These are phyloP conservation scores for Leucoagaricus sp. DNA, from an alignment of 1,284 basidiomycete genomes.

Conservation along the genomic window DNA sequence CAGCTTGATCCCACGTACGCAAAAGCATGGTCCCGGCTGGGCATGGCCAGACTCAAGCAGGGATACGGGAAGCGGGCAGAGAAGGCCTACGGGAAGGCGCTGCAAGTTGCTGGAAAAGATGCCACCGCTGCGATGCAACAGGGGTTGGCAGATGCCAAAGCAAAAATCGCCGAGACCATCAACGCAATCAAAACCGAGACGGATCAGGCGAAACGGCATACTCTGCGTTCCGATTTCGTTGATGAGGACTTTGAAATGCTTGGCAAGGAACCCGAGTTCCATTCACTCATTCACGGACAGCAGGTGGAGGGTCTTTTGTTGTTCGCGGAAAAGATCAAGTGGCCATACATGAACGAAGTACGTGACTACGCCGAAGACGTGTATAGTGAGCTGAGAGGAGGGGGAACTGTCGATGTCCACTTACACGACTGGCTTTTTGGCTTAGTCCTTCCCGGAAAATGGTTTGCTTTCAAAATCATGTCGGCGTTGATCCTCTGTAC, in stretches of 20 bases:
- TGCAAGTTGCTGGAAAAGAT: neutral
- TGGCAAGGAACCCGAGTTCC: neutral
- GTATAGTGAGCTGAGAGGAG: neutral
- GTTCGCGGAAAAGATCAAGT: neutral
- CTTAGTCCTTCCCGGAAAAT: neutral
- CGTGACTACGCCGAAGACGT: neutral
- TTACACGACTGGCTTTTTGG: neutral
- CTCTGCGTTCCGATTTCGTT: neutral
- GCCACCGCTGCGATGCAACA: neutral
- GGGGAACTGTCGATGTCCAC: neutral
- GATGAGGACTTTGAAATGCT: neutral
- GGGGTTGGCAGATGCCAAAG: neutral
- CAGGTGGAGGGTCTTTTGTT: neutral
- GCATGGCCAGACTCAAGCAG: neutral
- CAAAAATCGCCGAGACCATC: neutral
- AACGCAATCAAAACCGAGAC: neutral
- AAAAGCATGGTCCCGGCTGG: neutral
- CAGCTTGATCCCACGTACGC: constrained; percentile 3
- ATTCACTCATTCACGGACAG: neutral
- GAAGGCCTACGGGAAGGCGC: neutral
- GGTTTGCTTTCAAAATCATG: neutral
- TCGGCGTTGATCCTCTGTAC: neutral
- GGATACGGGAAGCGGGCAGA: neutral
- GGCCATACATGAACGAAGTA: neutral
- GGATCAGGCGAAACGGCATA: neutral